Base-by-base conservation (phyloP, 2,329 filamentous ascomycete genomes). In the Penicillium sp. region DNA sequence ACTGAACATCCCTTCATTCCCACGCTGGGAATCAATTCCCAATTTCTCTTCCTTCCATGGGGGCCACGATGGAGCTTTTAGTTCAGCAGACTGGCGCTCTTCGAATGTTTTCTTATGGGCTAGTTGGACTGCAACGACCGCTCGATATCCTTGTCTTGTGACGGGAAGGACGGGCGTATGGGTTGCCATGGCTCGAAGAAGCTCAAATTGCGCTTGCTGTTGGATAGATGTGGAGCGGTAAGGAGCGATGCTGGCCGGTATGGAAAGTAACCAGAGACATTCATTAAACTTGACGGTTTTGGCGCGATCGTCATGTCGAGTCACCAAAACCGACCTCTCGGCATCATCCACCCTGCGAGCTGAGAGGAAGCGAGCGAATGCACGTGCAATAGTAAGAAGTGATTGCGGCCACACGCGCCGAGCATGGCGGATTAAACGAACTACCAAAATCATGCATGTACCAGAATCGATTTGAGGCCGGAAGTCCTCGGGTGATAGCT, bases 1-100 rank as follows among this genome's bases (percentile, higher is more conserved):
- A 56, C 84, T 86, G 31, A 77, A 76, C 59, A 84, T 84, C 57
- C 84, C 80, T 41, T 84, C 81, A 46, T 80, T 79, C 12, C 79
- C 81, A 54, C 84, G 81, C 15, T 79, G 75, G n/a, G 80, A 78
- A 66, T 88, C 85, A 67, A 87, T 83, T 1, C 83, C 84, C 17
- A 83, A 80, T 53, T 78, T 83, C 47, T 85, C 81, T 66, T 84
- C 81, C 69, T 86, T 87, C 84, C 85, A 88, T 0, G 86, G 86
- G 15, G 86, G 86, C 86, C 86, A 88, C 8, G 83, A 84, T 9
- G 79, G 73, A 3, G 83, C 79, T 73, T 88, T 86, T 21, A 86
- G 73, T 45, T 77, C 73, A 3, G 84, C 84, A 79, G 84, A 87
- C 58, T 83, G 77, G 29, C 75, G 79, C 65, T 88, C 86, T 29